Evolutionary conservation across 2,329 filamentous ascomycete genomes (phyloP).

Genomic region (Microdochium nivale): DNA sequence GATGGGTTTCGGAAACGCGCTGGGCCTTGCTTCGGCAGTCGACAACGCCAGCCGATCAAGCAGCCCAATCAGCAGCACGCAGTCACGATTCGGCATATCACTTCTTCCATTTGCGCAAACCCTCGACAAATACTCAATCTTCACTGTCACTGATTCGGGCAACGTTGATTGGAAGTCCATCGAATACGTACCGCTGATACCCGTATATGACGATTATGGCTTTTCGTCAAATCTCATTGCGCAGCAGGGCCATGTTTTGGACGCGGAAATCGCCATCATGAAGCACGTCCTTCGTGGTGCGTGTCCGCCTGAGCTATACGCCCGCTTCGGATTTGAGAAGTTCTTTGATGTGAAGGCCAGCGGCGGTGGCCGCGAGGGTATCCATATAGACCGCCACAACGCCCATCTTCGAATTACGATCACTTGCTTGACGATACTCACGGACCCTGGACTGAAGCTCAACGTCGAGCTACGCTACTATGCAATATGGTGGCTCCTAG

Average conservation of each 20-base stretch:
- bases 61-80: not conserved
- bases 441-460: conserved; percentile 11
- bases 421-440: conserved; percentile 17
- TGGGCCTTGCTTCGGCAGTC: not conserved
- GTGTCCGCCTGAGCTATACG: conserved; percentile 21
- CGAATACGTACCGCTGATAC: not conserved
- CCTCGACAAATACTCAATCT: conserved; percentile 20
- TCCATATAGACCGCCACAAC: conserved; percentile 22
- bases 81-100: conserved; percentile 10
- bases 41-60: not conserved
- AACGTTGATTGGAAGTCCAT: conserved; percentile 17
- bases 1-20: not conserved
- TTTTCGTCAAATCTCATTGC: conserved; percentile 1
- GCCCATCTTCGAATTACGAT: conserved; percentile 18
- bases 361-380: conserved; percentile 17
- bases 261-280: conserved; percentile 21
- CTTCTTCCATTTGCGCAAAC: conserved; percentile 19
- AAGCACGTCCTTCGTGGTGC: conserved; percentile 22
- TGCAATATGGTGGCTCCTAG: conserved; percentile 16
- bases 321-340: conserved; percentile 21
- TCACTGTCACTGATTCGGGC: conserved; percentile 16
- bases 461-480: conserved; percentile 14
- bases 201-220: conserved; percentile 12
- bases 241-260: not conserved
- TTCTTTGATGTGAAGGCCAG: conserved; percentile 22